Base-by-base conservation (phyloP, 2,329 filamentous ascomycete genomes). In the Colletotrichum salicis region DNA sequence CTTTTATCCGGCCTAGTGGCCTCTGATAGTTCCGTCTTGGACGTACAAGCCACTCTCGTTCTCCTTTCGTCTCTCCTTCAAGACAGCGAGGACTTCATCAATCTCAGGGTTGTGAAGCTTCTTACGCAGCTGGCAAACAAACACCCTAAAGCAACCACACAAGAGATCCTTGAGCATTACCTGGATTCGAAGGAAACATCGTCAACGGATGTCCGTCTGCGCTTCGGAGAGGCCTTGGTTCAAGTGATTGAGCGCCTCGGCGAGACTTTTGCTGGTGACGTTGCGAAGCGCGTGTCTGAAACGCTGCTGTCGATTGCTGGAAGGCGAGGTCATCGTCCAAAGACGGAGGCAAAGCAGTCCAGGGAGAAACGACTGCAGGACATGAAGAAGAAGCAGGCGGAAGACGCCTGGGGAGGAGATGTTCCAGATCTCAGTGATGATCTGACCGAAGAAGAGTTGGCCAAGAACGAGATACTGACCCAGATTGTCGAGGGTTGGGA, bases 81-180 rank as follows among this genome's bases (percentile, higher is more conserved):
- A 71, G 91, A 93, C 60, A 83, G 86, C 6, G 93, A 94, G 67
- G 91, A 93, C 67, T 95, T 92, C 77, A 90, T 94, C 72, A 92
- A 93, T 76, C 83, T 92, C 3, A 87, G 89, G n/a, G 88, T 90
- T 19, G 89, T 94, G 72, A 90, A 89, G 73, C 85, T 91, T 1
- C 89, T 93, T 70, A 87, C 88, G 0, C 87, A 89, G 29, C 80
- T 95, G 12, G 88, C 91, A 0, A 82, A 86, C 73, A 86, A 84
- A 67, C 91, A 93, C 62, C 90, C 92, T 0, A 88, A 86, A 54
- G 87, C 91, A 0, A 90, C 91, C 0, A 82, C 88, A 4, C 85
- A 84, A 27, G 91, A 93, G 75, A 81, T 94, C 0, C 81, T 92
- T 0, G 91, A 93, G 29, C 87, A 89, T 54, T 94, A 94, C 74